A percentile compares a stretch with the other conserved stretches of the same genome.
Evolutionary conservation across 179 eudicot species (phyloP).

Genomic region (Spinacia oleracea): DNA sequence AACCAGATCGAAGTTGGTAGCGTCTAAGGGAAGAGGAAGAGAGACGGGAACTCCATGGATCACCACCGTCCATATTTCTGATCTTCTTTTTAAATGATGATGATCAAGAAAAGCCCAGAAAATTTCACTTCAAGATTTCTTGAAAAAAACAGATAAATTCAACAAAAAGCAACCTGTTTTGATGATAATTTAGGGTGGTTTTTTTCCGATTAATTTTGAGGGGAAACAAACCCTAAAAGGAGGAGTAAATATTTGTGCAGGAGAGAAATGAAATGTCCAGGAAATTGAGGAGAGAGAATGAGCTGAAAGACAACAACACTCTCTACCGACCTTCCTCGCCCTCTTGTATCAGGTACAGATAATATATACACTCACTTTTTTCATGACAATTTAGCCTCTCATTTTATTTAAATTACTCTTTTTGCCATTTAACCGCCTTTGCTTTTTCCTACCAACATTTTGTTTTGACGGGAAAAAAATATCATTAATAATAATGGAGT

Average conservation of each 20-base stretch:
- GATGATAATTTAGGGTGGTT: not conserved
- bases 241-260: constrained; percentile 4
- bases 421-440: constrained; percentile 15
- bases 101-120: constrained; percentile 13
- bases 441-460: not conserved
- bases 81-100: constrained; percentile 13
- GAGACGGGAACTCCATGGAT: constrained; percentile 58
- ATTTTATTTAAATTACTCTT: not conserved
- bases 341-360: not conserved
- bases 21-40: constrained; percentile 52
- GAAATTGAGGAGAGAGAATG: constrained; percentile 26
- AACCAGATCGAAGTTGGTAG: constrained; percentile 68
- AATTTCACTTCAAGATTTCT: not conserved
- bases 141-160: not conserved
- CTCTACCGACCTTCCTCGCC: constrained; percentile 34
- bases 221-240: constrained; percentile 27
- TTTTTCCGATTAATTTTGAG: not conserved
- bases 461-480: too few species aligned
- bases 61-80: constrained; percentile 62
- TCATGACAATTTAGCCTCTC: too few species aligned
- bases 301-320: constrained; percentile 19
- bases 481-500: too few species aligned
- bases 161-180: constrained; percentile 18
- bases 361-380: not conserved
- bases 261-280: constrained; percentile 28